These are phyloP conservation scores for Drechslerella stenobrocha DNA, from an alignment of 2,329 filamentous ascomycete species.

Conservation along the genomic window DNA sequence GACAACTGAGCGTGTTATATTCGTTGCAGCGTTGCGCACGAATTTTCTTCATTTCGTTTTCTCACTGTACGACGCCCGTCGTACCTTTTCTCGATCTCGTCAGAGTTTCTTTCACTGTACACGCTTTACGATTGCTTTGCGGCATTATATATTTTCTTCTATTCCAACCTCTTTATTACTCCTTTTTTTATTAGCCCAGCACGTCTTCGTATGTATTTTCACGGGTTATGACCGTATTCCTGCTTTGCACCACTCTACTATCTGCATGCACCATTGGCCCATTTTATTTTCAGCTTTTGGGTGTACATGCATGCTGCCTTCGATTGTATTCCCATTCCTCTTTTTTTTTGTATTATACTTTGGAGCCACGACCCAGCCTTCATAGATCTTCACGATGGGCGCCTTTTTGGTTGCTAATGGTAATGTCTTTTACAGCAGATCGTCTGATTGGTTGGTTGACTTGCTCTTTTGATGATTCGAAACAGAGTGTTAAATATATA, in stretches of 20 bases:
- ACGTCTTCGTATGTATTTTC: not conserved
- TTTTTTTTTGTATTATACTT: slow-evolving; percentile 13
- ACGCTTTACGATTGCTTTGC: too few relatives aligned
- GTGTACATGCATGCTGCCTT: not conserved
- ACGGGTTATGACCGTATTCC: slow-evolving; percentile 5
- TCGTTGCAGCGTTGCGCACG: not conserved
- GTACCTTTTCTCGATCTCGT: too few relatives aligned
- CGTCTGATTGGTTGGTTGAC: too few relatives aligned
- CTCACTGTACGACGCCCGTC: too few relatives aligned
- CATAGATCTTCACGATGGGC: too few relatives aligned
- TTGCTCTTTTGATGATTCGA: too few relatives aligned
- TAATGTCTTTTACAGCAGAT: too few relatives aligned
- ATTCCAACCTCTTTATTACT: not conserved
- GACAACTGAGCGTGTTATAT: slow-evolving; percentile 17
- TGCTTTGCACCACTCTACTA: not conserved
- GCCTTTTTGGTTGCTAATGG: too few relatives aligned
- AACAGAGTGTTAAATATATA: too few relatives aligned
- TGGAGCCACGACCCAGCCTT: too few relatives aligned
- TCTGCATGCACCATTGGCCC: not conserved
- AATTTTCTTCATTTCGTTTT: slow-evolving; percentile 1
- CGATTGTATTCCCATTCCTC: not conserved
- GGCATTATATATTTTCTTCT: slow-evolving; percentile 3
- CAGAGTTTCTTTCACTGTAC: too few relatives aligned
- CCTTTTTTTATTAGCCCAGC: not conserved
- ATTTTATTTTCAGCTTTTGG: not conserved